These are phyloP conservation scores for Saccharomyces jurei DNA, from an alignment of 805 yeast species.

Conservation along the genomic window DNA sequence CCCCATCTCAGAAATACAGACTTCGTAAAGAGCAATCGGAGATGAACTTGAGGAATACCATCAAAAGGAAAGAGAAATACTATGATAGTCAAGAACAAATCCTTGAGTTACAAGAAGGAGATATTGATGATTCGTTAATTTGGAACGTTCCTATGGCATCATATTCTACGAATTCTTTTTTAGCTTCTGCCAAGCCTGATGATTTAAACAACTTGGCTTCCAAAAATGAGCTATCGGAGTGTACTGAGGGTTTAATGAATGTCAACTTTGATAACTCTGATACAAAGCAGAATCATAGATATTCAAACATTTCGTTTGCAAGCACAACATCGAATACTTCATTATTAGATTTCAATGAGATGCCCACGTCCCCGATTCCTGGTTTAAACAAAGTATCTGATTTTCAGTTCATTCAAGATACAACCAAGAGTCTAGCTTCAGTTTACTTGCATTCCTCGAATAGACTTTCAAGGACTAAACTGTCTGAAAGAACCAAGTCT, in stretches of 20 bases:
- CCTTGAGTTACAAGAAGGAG: slow-evolving; percentile 21
- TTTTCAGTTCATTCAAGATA: slow-evolving; percentile 26
- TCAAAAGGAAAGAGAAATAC: slow-evolving; percentile 32
- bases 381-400: slow-evolving; percentile 30
- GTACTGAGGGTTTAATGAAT: not conserved
- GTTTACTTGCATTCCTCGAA: slow-evolving; percentile 36
- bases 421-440: slow-evolving; percentile 35
- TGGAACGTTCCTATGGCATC: slow-evolving; percentile 49
- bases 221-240: not conserved
- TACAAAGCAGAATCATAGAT: not conserved
- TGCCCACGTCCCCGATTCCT: slow-evolving; percentile 46
- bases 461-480: slow-evolving; percentile 30
- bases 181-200: slow-evolving; percentile 9
- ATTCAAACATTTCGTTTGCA: not conserved
- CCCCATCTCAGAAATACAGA: slow-evolving; percentile 38
- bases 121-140: slow-evolving; percentile 36
- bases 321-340: slow-evolving; percentile 23
- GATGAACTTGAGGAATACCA: slow-evolving; percentile 26
- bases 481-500: slow-evolving; percentile 31
- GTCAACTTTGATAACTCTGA: not conserved
- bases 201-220: not conserved
- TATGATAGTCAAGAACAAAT: slow-evolving; percentile 30
- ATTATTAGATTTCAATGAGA: slow-evolving; percentile 20
- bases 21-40: slow-evolving; percentile 34
- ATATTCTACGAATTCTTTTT: slow-evolving; percentile 24